Percentiles rank a stretch among this genome's conserved stretches.
Evolutionary conservation across 2,329 filamentous ascomycete genomes (phyloP).

Genomic region (Aspergillus nomiae): DNA sequence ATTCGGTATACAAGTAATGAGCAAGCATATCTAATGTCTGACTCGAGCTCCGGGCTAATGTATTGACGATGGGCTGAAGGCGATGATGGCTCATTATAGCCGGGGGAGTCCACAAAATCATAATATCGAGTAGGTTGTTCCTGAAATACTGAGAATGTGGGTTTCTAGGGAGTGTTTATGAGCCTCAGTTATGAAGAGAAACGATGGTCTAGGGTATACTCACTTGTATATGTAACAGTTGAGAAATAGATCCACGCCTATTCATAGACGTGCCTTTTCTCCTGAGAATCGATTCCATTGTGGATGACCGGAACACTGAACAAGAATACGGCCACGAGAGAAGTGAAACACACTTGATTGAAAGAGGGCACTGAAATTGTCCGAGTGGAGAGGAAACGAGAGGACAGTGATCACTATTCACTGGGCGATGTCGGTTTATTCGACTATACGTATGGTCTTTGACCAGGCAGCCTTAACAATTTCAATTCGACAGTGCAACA

Average conservation of each 20-base stretch:
- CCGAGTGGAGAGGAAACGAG: too few relatives aligned
- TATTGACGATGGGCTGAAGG: slow-evolving; percentile 37
- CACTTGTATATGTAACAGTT: slow-evolving; percentile 20
- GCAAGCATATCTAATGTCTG: slow-evolving; percentile 39
- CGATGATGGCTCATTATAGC: slow-evolving; percentile 32
- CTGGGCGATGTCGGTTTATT: background rate
- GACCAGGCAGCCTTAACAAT: background rate
- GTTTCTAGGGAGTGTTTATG: slow-evolving; percentile 14
- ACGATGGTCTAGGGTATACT: background rate
- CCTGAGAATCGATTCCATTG: slow-evolving; percentile 18
- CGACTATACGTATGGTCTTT: background rate
- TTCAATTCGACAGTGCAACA: background rate
- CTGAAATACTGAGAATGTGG: slow-evolving; percentile 15
- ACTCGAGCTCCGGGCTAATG: slow-evolving; percentile 36
- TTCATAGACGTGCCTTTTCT: slow-evolving; percentile 12
- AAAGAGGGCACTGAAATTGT: background rate
- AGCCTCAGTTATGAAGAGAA: background rate
- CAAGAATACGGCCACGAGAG: background rate
- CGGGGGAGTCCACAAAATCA: slow-evolving; percentile 38
- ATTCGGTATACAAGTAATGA: slow-evolving; percentile 33
- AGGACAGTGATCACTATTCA: background rate
- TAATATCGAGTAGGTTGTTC: slow-evolving; percentile 28
- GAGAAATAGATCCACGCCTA: slow-evolving; percentile 10
- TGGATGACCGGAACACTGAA: background rate
- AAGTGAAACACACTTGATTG: background rate